Base-by-base conservation (phyloP, 768 basidiomycete species). In the Scleroderma citrinum region DNA sequence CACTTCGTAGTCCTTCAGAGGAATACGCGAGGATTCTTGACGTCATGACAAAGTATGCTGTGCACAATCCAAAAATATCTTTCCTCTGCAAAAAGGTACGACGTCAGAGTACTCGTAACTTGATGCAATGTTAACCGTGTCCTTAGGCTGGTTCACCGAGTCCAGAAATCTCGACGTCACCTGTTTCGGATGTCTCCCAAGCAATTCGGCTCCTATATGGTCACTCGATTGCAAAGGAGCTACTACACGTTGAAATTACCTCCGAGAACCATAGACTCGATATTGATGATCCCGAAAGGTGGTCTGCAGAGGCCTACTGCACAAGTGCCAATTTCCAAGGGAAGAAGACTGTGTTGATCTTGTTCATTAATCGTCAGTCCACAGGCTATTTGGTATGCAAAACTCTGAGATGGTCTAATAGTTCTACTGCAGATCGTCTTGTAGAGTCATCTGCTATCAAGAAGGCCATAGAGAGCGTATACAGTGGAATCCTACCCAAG, bases 21-120 rank as follows among this genome's bases (percentile, higher is more conserved):
- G 96, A 99, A 62, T 97, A 95, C 65, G 77, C 82, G 5, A 79
- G 90, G 30, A 92, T 98, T 37, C 74, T 98, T 2, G 91, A 95
- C 53, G 89, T 98, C 10, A 74, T 98, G 23, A 90, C 89, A 2
- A 88, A 86, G 53, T 99, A 99, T 61, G 92, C 96, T 0, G 76
- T 94, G 10, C 96, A 99, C 64, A 98, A 99, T 62, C 81, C 95
- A 0, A 80, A 77, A 11, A 81, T 93, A 3, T 77, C 92, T 0
- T 95, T 97, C 69, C 74, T 82, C 0, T 97, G 94, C 75, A 94
- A 89, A 66, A 98, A 97, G 80, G 92, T 86, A 41, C 40, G 58
- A 46, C 16, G 38, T 41, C 36, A 21, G 14, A 40, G 7, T 20
- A 34, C 50, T 35, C 10, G 36, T 7, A 12, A 40, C 49, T 31